Evolutionary conservation across 805 yeast species (phyloP).

Genomic region (Pichia heedii): DNA sequence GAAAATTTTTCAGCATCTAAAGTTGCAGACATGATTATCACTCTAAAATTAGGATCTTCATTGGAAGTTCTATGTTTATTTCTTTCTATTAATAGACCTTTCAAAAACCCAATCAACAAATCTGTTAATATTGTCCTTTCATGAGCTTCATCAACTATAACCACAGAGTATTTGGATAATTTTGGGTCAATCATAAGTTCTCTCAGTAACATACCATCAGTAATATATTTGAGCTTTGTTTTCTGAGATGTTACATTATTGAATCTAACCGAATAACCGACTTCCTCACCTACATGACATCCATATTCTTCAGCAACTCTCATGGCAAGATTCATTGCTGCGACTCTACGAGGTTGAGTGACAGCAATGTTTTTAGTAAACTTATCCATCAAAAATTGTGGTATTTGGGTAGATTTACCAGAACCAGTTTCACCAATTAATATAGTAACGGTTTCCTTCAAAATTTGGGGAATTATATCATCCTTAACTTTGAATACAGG

Average conservation of each 20-base stretch:
- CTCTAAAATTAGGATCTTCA: slow-evolving; percentile 36
- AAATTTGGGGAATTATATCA: slow-evolving; percentile 47
- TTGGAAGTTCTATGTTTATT: slow-evolving; percentile 31
- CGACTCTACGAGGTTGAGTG: slow-evolving; percentile 96
- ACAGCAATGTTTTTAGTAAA: slow-evolving; percentile 59
- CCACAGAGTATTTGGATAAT: slow-evolving; percentile 58
- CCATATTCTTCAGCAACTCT: slow-evolving; percentile 90
- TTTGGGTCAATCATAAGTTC: slow-evolving; percentile 73
- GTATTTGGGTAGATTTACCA: slow-evolving; percentile 95
- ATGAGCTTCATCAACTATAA: slow-evolving; percentile 94
- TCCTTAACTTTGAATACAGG: slow-evolving; percentile 73
- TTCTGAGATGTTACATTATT: slow-evolving; percentile 50
- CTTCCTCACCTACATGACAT: slow-evolving; percentile 63
- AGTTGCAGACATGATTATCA: slow-evolving; percentile 94
- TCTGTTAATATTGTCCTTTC: slow-evolving; percentile 93
- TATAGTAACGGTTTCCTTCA: slow-evolving; percentile 57
- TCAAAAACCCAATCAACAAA: slow-evolving; percentile 79
- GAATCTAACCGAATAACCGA: slow-evolving; percentile 91
- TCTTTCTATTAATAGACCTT: slow-evolving; percentile 43
- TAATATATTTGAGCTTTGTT: slow-evolving; percentile 75
- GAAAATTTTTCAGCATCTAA: slow-evolving; percentile 85
- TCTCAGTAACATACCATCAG: slow-evolving; percentile 96
- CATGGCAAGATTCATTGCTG: slow-evolving; percentile 88
- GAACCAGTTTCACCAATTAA: slow-evolving; percentile 97
- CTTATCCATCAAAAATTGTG: slow-evolving; percentile 70